Percentiles rank a stretch among this genome's conserved stretches.
phyloP scores from a whole-genome alignment of 768 basidiomycete species.

The Dentipellis fragilis region DNA sequence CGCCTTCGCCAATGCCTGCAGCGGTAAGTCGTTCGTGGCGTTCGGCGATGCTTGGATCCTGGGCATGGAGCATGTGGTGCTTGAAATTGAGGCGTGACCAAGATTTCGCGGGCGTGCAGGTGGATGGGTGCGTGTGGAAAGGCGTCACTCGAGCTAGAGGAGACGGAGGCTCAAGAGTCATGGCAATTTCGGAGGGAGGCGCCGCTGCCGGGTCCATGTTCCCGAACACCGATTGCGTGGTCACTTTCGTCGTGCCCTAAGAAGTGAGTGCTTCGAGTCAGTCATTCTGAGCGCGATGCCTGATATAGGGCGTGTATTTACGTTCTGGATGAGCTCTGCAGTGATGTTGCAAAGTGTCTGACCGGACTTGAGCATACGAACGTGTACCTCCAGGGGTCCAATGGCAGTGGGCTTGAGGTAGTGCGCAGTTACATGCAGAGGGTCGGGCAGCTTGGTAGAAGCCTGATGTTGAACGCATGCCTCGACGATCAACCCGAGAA shows the following conservation, averaged over 20 bases:
- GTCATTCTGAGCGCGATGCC: background rate
- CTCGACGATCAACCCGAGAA: conserved; percentile 43
- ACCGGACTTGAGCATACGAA: conserved; percentile 39
- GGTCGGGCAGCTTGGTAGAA: conserved; percentile 38
- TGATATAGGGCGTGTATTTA: conserved; percentile 12
- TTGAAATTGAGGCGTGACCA: background rate
- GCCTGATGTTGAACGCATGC: conserved; percentile 45
- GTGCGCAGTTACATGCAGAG: conserved; percentile 51
- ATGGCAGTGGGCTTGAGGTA: conserved; percentile 37
- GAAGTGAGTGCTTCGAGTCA: background rate
- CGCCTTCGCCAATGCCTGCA: conserved; percentile 39
- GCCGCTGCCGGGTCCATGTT: background rate
- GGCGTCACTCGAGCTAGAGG: conserved; percentile 4
- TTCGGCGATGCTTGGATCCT: background rate
- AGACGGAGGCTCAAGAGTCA: background rate
- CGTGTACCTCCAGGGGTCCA: conserved; percentile 34
- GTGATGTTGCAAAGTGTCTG: conserved; percentile 45
- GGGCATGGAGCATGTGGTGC: background rate
- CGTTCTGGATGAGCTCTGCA: conserved; percentile 51
- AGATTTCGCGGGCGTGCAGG: background rate
- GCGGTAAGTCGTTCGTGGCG: conserved; percentile 26
- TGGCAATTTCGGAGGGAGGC: background rate
- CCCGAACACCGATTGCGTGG: background rate
- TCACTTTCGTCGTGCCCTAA: background rate
- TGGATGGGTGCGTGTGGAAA: background rate